Conservation (phyloP, 192 early-diverging fungal genomes). For the Backusella parvicylindrica region DNA sequence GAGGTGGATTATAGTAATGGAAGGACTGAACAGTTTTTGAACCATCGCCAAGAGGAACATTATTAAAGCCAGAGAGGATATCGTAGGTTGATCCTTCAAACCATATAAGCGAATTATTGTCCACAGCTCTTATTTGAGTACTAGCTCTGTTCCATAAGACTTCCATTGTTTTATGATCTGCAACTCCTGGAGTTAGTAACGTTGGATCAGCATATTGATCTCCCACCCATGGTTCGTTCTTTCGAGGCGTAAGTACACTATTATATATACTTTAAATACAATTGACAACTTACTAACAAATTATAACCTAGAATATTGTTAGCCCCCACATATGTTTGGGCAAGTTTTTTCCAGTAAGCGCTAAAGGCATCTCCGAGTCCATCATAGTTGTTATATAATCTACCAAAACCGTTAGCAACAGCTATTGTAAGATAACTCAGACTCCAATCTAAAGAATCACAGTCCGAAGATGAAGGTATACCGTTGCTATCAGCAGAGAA, state of each 20-base stretch:
- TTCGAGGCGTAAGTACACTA: neutral
- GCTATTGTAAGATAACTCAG: constrained; percentile 37
- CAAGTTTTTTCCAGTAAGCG: neutral
- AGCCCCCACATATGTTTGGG: neutral
- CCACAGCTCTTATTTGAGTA: constrained; percentile 46
- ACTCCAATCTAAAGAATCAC: constrained; percentile 41
- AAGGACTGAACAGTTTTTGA: constrained; percentile 45
- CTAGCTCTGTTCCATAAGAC: constrained; percentile 49
- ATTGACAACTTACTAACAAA: neutral
- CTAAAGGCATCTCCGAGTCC: neutral
- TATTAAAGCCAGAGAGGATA: constrained; percentile 38
- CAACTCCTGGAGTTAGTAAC: constrained; percentile 43
- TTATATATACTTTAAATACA: neutral
- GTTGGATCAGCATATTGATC: constrained; percentile 29
- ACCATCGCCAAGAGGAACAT: constrained; percentile 49
- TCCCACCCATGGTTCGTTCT: neutral
- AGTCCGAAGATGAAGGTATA: constrained; percentile 34
- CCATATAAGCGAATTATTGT: constrained; percentile 48
- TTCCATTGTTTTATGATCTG: constrained; percentile 42
- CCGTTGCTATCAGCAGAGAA: constrained; percentile 40
- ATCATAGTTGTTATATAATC: constrained; percentile 36
- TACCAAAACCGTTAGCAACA: constrained; percentile 46
- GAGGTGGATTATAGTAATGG: constrained; percentile 53
- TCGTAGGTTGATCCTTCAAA: constrained; percentile 58
- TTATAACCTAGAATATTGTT: neutral